A percentile compares a stretch with the other conserved stretches of the same genome.
phyloP scores from a whole-genome alignment of 148 eudicot species.

The Fagopyrum esculentum region DNA sequence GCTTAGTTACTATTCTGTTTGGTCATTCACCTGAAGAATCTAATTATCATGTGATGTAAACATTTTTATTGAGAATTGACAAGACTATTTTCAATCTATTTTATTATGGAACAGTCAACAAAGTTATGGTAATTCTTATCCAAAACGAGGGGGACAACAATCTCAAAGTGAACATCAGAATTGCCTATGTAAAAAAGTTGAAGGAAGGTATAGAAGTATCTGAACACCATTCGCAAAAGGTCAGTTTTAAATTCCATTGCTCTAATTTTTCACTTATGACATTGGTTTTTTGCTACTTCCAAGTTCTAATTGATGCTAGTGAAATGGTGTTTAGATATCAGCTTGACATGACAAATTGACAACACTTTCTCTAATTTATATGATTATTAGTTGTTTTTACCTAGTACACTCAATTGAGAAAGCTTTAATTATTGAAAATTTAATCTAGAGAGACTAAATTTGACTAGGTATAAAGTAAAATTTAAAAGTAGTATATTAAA shows the following conservation, averaged over 20 bases:
- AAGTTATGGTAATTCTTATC: slow-evolving; percentile 8
- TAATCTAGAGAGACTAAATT: no score
- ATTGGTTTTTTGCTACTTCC: background rate
- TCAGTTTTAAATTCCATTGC: background rate
- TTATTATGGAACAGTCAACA: background rate
- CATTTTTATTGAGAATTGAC: background rate
- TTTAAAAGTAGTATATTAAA: no score
- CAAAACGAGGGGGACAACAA: background rate
- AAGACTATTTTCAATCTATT: background rate
- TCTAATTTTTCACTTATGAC: background rate
- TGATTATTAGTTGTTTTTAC: no score
- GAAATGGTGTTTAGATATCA: slow-evolving; percentile 1
- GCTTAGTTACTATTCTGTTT: background rate
- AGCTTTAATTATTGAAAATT: no score
- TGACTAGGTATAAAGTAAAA: no score
- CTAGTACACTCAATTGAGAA: no score
- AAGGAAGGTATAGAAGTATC: slow-evolving; percentile 6
- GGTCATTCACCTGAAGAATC: background rate
- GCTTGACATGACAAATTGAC: background rate
- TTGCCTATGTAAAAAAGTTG: background rate
- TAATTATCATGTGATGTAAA: background rate
- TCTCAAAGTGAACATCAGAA: slow-evolving; percentile 7
- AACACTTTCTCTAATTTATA: no score
- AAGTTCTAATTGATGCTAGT: background rate
- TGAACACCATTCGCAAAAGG: slow-evolving; percentile 7